These are phyloP conservation scores for Fusarium annulatum DNA, from an alignment of 2,329 filamentous ascomycete species.

Conservation along the genomic window DNA sequence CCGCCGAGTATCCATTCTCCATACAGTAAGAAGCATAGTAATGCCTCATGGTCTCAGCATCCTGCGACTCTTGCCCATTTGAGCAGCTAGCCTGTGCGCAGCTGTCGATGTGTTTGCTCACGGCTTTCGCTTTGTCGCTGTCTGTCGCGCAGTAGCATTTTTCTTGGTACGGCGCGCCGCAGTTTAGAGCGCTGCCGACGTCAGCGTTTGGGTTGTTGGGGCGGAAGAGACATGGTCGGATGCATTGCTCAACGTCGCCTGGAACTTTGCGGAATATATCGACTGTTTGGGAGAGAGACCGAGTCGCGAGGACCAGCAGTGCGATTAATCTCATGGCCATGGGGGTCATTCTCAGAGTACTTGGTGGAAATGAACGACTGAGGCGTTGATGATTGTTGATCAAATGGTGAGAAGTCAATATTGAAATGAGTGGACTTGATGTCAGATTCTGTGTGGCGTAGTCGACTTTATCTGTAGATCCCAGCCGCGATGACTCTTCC, in stretches of 20 bases:
- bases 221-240: slow-evolving; percentile 2
- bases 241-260: background rate
- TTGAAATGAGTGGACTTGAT: background rate
- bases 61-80: background rate
- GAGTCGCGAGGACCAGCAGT: background rate
- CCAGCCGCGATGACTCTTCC: background rate
- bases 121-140: background rate
- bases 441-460: background rate
- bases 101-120: background rate
- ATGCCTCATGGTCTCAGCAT: background rate
- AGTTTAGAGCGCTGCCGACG: background rate
- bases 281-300: background rate
- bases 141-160: background rate
- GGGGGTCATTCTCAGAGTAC: background rate
- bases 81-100: slow-evolving; percentile 9
- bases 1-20: background rate
- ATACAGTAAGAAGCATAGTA: slow-evolving; percentile 15
- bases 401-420: background rate
- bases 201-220: background rate
- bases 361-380: background rate
- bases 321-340: background rate
- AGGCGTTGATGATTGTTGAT: background rate
- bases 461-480: background rate
- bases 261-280: background rate
- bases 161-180: background rate